These are phyloP conservation scores for Yarrowia phangngaensis DNA, from an alignment of 805 yeast species.

Conservation along the genomic window DNA sequence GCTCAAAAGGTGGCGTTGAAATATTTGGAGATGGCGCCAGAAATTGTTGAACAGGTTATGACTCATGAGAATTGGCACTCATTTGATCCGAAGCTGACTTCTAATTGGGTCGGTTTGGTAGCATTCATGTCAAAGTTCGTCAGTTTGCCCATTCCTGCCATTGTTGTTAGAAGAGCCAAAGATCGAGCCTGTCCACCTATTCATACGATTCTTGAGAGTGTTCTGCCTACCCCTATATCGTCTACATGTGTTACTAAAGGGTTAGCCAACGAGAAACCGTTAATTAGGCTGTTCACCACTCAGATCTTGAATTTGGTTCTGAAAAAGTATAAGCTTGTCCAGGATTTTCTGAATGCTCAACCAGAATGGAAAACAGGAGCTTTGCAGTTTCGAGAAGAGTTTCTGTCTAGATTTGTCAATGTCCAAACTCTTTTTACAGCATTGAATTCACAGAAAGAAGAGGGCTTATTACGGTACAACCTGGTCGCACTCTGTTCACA, in stretches of 20 bases:
- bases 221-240: slow-evolving; percentile 63
- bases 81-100: slow-evolving; percentile 73
- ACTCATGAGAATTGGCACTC: slow-evolving; percentile 37
- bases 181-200: slow-evolving; percentile 30
- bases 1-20: slow-evolving; percentile 55
- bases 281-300: slow-evolving; percentile 61
- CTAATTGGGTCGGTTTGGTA: slow-evolving; percentile 79
- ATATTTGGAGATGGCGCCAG: slow-evolving; percentile 56
- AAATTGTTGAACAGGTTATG: slow-evolving; percentile 65
- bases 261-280: slow-evolving; percentile 47
- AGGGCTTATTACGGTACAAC: slow-evolving; percentile 9
- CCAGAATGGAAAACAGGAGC: slow-evolving; percentile 43
- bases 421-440: slow-evolving; percentile 4
- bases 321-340: slow-evolving; percentile 49
- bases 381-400: slow-evolving; percentile 39
- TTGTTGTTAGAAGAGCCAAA: slow-evolving; percentile 38
- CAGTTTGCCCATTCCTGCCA: slow-evolving; percentile 51
- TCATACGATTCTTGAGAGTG: slow-evolving; percentile 48
- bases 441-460: neutral
- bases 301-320: slow-evolving; percentile 56
- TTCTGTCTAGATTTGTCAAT: slow-evolving; percentile 29
- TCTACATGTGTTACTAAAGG: slow-evolving; percentile 56
- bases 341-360: slow-evolving; percentile 40
- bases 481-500: neutral
- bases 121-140: slow-evolving; percentile 58